Conservation (phyloP, 140 eudicot species). For the Cichorium intybus region DNA sequence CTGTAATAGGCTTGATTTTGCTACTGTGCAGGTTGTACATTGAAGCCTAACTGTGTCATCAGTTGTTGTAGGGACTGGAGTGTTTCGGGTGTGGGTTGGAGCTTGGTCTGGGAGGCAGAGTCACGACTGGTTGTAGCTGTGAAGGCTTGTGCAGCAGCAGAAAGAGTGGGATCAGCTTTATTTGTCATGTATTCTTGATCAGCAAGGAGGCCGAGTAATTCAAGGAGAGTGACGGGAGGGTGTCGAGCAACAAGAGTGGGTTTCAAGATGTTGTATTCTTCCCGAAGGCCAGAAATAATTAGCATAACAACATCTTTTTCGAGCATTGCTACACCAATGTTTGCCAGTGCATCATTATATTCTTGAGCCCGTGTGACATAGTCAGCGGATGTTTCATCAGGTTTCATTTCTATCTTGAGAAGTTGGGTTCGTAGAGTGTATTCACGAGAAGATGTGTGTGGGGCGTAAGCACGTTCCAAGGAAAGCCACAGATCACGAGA, state of each 20-base stretch:
- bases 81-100: background rate
- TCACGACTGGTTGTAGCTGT: background rate
- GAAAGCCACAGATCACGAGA: constrained; percentile 10
- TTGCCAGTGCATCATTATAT: background rate
- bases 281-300: too few species aligned
- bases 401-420: too few species aligned
- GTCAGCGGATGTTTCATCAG: too few species aligned
- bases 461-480: background rate
- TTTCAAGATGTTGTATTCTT: too few species aligned
- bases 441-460: background rate
- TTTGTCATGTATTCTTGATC: background rate
- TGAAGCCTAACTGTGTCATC: background rate
- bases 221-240: too few species aligned
- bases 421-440: too few species aligned
- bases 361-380: background rate
- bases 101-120: background rate
- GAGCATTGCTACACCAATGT: background rate
- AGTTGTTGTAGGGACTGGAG: background rate
- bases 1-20: background rate
- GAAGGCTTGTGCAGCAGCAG: background rate
- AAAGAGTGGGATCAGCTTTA: background rate
- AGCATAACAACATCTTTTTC: background rate
- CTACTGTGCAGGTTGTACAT: background rate
- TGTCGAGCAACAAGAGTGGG: too few species aligned
- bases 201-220: background rate